Evolutionary conservation across 78 protist species (phyloP), one percentile per base, ranked within the genome.

Genomic region (Dictyostelium discoideum): DNA sequence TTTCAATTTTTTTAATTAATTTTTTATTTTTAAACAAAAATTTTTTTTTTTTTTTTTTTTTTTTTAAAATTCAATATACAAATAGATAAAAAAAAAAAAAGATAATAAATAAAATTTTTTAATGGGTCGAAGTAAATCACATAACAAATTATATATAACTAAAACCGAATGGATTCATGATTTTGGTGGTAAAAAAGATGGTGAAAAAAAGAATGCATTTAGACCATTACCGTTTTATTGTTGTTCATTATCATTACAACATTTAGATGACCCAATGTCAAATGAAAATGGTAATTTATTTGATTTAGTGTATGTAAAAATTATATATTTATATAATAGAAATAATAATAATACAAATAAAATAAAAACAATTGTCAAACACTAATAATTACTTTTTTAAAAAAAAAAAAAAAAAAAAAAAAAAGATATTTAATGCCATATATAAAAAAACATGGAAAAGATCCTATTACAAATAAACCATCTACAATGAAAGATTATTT

Each of bases 401-500:
- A n/a, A n/a, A n/a, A n/a, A n/a, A n/a, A 7, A 0, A 65, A 16
- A n/a, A n/a, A 18, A 67, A 20, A 24, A 24, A 22, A 22, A 3
- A 48, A 46, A 22, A 96, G 96, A 26, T 88, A 94, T 89, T 92
- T 98, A 32, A 95, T 98, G 50, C 98, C 98, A 3, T 98, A 57
- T 81, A 32, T 98, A 32, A 90, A 97, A 78, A 96, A 98, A 65
- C 63, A 96, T 93, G 60, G 74, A 29, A 26, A 13, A 42, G 87
- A 99, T 74, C 99, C 99, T 3, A 87, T 86, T 22, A 98, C 99
- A 24, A 99, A 99, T 57, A 92, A 96, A 79, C 88, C 96, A 32
- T 42, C 98, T 80, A 67, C 93, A 26, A 60, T 85, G 13, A 87
- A 90, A 26, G 98, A 98, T 20, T 83, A 98, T 18, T 48, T 96